phyloP scores from a whole-genome alignment of 306 rosid genomes.

The Pyrus communis region DNA sequence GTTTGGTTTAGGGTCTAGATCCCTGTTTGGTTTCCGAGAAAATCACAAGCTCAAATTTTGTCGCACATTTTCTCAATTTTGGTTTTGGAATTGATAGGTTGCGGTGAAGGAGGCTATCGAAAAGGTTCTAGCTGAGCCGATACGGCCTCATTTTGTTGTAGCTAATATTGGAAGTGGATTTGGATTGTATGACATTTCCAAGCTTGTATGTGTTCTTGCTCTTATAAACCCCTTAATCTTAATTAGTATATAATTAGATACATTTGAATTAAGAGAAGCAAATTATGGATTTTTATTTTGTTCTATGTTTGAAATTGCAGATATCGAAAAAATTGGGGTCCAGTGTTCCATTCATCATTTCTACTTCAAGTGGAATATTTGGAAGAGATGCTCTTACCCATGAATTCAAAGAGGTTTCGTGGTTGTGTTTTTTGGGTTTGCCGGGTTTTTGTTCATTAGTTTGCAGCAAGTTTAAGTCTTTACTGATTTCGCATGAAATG shows the following conservation, averaged over 20 bases:
- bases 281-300: background rate
- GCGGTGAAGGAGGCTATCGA: constrained; percentile 55
- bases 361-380: constrained; percentile 46
- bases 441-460: background rate
- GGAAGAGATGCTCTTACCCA: constrained; percentile 53
- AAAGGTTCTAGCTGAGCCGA: constrained; percentile 62
- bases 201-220: constrained; percentile 35
- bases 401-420: constrained; percentile 62
- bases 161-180: constrained; percentile 52
- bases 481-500: background rate
- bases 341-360: constrained; percentile 38
- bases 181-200: constrained; percentile 12
- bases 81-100: constrained; percentile 26
- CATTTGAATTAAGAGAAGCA: background rate
- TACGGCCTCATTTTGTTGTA: constrained; percentile 60
- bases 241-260: background rate
- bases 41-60: background rate
- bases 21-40: background rate
- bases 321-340: constrained; percentile 36
- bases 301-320: constrained; percentile 18
- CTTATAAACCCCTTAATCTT: too few species aligned
- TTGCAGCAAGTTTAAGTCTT: background rate
- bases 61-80: background rate
- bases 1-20: background rate
- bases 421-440: background rate